Evolutionary conservation across 306 rosid species (phyloP).

Genomic region (Cucumis hystrix): DNA sequence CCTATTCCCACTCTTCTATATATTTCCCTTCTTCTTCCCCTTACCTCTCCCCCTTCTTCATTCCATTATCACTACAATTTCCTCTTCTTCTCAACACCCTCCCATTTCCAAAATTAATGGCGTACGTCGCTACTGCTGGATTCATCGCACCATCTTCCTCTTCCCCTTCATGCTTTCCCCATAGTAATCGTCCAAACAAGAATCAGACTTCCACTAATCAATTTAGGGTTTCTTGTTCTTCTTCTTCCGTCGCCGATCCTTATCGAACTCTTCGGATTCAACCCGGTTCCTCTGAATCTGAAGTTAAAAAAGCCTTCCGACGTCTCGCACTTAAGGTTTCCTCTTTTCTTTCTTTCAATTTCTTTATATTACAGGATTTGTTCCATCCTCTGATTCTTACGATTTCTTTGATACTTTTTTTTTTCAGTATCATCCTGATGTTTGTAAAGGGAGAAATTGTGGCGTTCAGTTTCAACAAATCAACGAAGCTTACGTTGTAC

Average conservation of each 20-base stretch:
- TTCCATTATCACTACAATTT: background rate
- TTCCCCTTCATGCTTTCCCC: constrained; percentile 30
- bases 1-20: background rate
- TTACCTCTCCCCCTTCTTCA: background rate
- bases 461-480: constrained; percentile 70
- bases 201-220: constrained; percentile 8
- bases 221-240: constrained; percentile 25
- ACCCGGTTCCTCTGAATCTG: constrained; percentile 68
- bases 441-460: constrained; percentile 65
- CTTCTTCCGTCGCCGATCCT: constrained; percentile 39
- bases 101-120: constrained; percentile 13
- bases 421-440: constrained; percentile 86
- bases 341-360: background rate
- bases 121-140: constrained; percentile 37
- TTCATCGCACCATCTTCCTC: constrained; percentile 8
- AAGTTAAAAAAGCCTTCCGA: constrained; percentile 76
- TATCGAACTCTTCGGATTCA: constrained; percentile 59
- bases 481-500: constrained; percentile 87
- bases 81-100: background rate
- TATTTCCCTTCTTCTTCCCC: constrained; percentile 5
- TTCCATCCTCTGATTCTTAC: background rate
- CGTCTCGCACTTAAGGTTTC: constrained; percentile 68
- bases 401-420: background rate
- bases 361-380: background rate
- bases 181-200: constrained; percentile 14